Conservation (phyloP, 345 rosid species). For the Turritis glabra region DNA sequence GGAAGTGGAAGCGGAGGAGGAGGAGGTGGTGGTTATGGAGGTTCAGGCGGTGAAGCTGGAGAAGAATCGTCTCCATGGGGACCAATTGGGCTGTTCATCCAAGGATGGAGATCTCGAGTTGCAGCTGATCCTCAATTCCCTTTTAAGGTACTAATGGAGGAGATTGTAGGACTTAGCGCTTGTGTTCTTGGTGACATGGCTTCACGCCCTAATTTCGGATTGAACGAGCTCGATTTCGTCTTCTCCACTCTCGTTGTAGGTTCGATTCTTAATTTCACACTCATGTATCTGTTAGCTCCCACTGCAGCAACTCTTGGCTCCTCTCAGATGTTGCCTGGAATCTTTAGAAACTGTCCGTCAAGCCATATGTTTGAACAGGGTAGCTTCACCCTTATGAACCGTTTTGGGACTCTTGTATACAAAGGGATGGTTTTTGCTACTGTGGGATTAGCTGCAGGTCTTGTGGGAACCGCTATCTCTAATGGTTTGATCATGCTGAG, state of each 20-base stretch:
- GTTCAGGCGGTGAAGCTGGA: conserved; percentile 37
- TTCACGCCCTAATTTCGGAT: conserved; percentile 93
- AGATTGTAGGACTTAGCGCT: conserved; percentile 85
- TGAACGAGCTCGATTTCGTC: conserved; percentile 90
- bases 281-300: conserved; percentile 94
- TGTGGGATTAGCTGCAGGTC: conserved; percentile 92
- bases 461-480: conserved; percentile 80
- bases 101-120: conserved; percentile 92
- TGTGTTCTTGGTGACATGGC: conserved; percentile 97
- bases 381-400: conserved; percentile 46
- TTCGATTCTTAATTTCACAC: conserved; percentile 79
- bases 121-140: conserved; percentile 96
- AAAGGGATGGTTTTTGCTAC: conserved; percentile 85
- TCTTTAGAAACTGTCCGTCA: conserved; percentile 77
- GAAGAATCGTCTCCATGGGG: conserved; percentile 48
- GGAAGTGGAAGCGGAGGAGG: conserved; percentile 49
- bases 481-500: conserved; percentile 79
- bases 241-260: conserved; percentile 92
- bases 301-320: conserved; percentile 46
- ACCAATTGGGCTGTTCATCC: conserved; percentile 58
- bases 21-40: conserved; percentile 39
- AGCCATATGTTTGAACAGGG: conserved; percentile 96
- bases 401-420: conserved; percentile 77
- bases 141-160: conserved; percentile 96
- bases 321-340: conserved; percentile 55